Evolutionary conservation across 1,139 yeast genomes (phyloP).

Genomic region (Arxiozyma bovina): DNA sequence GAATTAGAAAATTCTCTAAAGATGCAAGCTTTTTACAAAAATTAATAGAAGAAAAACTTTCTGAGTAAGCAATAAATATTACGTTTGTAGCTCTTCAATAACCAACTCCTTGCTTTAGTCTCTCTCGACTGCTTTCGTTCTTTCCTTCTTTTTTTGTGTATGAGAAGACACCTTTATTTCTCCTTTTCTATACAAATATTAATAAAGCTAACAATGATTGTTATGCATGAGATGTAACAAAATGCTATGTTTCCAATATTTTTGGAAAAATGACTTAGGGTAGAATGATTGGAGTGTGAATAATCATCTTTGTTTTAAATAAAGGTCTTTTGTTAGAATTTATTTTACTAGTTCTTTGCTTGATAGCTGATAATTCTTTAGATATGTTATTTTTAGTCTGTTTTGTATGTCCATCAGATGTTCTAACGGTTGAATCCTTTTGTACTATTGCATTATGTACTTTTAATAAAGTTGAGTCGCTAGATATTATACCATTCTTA

Average conservation of each 20-base stretch:
- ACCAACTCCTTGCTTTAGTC: too few relatives aligned
- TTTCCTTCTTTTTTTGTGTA: not conserved
- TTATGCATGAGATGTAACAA: too few relatives aligned
- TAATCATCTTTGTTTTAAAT: too few relatives aligned
- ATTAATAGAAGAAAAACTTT: conserved; percentile 62
- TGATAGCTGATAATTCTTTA: not conserved
- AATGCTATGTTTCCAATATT: not conserved
- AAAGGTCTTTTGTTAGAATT: not conserved
- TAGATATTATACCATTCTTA: too few relatives aligned
- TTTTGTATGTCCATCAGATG: not conserved
- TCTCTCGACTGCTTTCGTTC: not conserved
- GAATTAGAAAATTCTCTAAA: conserved; percentile 93
- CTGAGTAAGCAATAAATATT: conserved; percentile 22
- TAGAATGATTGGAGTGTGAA: not conserved
- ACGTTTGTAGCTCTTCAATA: not conserved
- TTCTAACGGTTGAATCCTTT: not conserved
- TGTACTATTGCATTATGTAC: not conserved
- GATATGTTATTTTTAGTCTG: not conserved
- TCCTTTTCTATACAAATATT: not conserved
- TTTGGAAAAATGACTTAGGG: not conserved
- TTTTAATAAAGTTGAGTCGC: too few relatives aligned
- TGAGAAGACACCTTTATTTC: not conserved
- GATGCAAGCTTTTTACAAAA: conserved; percentile 78
- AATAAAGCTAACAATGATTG: not conserved
- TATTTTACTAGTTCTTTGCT: not conserved